Evolutionary conservation across 371 early-diverging fungal genomes (phyloP), one percentile per base, ranked within the genome.

Genomic region (Mortierella sp.): DNA sequence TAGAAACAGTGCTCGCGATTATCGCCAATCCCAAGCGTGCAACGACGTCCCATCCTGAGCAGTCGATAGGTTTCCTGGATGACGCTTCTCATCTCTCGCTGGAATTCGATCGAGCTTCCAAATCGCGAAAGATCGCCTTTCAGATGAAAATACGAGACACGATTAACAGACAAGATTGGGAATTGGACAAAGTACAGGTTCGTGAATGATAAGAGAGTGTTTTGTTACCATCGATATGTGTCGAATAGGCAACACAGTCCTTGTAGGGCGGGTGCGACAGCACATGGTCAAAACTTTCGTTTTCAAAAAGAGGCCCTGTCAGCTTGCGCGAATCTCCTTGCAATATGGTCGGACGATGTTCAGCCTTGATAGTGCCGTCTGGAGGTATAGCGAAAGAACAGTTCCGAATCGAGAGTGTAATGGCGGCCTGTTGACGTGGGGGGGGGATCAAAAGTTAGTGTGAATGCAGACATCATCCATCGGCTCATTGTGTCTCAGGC

Each of bases 181-280:
- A n/a, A n/a, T n/a, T 85, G 31, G 21, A 29, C 28, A 1, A 48
- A 21, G 49, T 21, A 21, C 27, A 1, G 28, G 29, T 51, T 49
- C 25, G 13, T 58, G 22, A 24, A 17, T 43, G 10, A 57, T 22
- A 17, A 37, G 34, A 14, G 39, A 34, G 16, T 34, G 52, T 1
- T 13, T 34, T 17, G 28, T 44, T 63, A 56, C 70, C 70, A 31
- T 71, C 72, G 27, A 71, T 80, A 49, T 67, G 72, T 2, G 85
- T 83, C 4, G 87, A 87, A 60, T 92, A 92, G 1, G 89, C 85
- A 0, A 94, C 93, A 61, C 96, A 96, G 71, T 96, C 95, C 76
- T 96, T 96, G 82, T 96, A 96, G 0, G 96, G 96, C 19, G 96
- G 96, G 68, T 96, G 96, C 0, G 94, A 93, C 28, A 96, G 83